Conservation (phyloP, 2,329 filamentous ascomycete genomes). For the Pseudogymnoascus sp. region DNA sequence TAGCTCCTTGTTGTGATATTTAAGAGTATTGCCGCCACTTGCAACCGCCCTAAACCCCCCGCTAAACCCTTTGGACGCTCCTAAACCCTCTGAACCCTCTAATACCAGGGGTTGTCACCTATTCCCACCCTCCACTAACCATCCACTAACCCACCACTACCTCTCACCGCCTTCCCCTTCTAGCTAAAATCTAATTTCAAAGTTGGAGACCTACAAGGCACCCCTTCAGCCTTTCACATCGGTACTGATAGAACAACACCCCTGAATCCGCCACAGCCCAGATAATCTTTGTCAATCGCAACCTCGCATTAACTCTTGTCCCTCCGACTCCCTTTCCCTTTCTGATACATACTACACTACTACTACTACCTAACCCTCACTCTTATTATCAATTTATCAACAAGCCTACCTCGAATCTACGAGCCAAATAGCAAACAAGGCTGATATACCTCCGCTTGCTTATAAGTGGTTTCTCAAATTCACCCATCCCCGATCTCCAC, state of each 20-base stretch:
- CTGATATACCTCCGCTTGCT: neutral
- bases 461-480: neutral
- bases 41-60: neutral
- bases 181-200: slow-evolving; percentile 3
- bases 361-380: neutral
- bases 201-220: neutral
- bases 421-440: neutral
- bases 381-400: neutral
- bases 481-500: neutral
- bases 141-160: neutral
- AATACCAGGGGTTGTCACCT: neutral
- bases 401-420: neutral
- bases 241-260: neutral
- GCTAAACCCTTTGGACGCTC: neutral
- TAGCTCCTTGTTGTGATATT: neutral
- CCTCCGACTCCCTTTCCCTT: neutral
- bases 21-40: neutral
- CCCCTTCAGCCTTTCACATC: neutral
- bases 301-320: neutral
- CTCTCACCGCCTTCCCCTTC: neutral
- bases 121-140: neutral
- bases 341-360: neutral
- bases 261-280: neutral
- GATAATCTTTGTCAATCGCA: neutral
- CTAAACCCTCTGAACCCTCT: neutral